Conservation (phyloP, 2,329 filamentous ascomycete genomes). For the Pseudogymnoascus sp. region DNA sequence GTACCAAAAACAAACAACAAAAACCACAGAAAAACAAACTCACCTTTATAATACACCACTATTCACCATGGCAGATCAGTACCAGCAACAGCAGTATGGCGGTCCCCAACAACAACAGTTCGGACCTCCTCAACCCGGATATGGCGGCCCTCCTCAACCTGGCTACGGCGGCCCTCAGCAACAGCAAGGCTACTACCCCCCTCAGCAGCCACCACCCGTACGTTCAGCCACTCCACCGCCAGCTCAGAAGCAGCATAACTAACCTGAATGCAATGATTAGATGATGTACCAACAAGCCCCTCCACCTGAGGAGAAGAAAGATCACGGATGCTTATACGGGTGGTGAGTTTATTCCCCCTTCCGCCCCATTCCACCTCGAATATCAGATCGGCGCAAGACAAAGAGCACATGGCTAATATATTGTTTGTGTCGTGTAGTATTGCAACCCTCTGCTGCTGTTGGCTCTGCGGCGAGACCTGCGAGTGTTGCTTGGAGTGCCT, state of each 20-base stretch:
- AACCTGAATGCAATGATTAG: neutral
- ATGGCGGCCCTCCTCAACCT: neutral
- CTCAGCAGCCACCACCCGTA: neutral
- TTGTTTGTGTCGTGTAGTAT: slow-evolving; percentile 24
- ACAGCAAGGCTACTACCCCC: neutral
- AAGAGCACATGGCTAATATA: no score
- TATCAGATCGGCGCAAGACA: no score
- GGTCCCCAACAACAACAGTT: neutral
- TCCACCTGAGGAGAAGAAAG: slow-evolving; percentile 1
- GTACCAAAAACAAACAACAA: neutral
- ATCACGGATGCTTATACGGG: slow-evolving; percentile 3
- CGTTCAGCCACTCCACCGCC: neutral
- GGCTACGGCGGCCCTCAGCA: neutral
- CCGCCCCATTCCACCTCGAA: neutral
- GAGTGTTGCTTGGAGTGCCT: slow-evolving; percentile 38
- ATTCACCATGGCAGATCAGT: neutral
- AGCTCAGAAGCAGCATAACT: neutral
- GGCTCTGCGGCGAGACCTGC: slow-evolving; percentile 38
- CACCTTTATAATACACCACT: neutral
- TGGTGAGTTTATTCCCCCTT: neutral
- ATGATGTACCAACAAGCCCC: slow-evolving; percentile 11
- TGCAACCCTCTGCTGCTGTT: slow-evolving; percentile 38
- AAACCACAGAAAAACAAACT: neutral
- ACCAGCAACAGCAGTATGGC: neutral
- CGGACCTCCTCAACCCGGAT: no score